Base-by-base conservation (phyloP, 164 flowering plant genomes). In the Berberis thunbergii region DNA sequence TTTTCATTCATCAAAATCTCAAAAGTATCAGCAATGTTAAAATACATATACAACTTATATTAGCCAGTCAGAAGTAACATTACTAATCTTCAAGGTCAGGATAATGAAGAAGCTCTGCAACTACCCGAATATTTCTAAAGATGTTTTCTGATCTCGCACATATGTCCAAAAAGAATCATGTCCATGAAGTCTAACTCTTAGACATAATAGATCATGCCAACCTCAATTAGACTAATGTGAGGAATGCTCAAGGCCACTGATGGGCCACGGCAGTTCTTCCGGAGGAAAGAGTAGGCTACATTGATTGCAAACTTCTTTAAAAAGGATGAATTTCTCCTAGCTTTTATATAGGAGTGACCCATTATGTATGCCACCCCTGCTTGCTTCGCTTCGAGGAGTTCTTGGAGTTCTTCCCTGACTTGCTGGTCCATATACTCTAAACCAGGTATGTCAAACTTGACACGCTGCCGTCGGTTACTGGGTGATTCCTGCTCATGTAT, bases 221-320 rank as follows among this genome's bases (percentile, higher is more conserved):
- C 95, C 76, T 81, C 79, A 63, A 88, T 86, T 57, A 86, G 67
- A 49, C 87, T 81, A 43, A 77, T 83, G 57, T 76, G 89, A 59
- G 95, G 95, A 52, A 86, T 88, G 72, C 79, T 78, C 69, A 88
- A 66, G 40, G 70, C 75, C 55, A 86, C 91, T 2, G 84, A 71
- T 41, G 91, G 85, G 12, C 81, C 69, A 2, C 95, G 70, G 59
- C 91, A 80, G 71, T 86, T 88, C 69, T 80, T 84, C 3, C 86
- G 76, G 40, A 88, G 67, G 72, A 88, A 86, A 5, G 89, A 81
- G 69, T 79, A 84, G 0, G 60, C 73, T 43, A 83, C 75, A 52
- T 88, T 64, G 49, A 88, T 69, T 9, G 71, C 72, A 49, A 86
- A 77, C 73, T 80, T 80, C 78, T 86, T 84, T 44, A 79, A 1